Evolutionary conservation across 2,329 filamentous ascomycete species (phyloP).

Genomic region (Arthrinium puccinioides): DNA sequence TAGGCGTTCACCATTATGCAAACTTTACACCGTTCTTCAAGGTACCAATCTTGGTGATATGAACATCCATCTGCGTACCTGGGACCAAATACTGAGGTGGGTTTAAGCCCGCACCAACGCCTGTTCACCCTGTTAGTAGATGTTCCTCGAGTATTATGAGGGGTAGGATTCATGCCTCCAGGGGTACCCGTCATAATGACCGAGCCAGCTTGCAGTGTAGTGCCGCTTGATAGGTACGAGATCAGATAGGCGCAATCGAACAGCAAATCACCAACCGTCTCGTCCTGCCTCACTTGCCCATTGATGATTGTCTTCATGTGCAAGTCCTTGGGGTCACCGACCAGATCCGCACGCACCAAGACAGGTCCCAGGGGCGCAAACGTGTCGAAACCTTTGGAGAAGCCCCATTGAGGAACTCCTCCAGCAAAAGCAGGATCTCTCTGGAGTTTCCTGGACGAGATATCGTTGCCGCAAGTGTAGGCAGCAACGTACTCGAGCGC

Average conservation of each 20-base stretch:
- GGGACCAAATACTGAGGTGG: not conserved
- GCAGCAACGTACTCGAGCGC: slow-evolving; percentile 44
- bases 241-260: slow-evolving; percentile 32
- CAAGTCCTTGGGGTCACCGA: slow-evolving; percentile 35
- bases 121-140: no score
- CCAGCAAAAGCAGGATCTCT: slow-evolving; percentile 40
- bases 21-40: not conserved
- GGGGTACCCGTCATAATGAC: slow-evolving; percentile 41
- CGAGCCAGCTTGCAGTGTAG: slow-evolving; percentile 32
- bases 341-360: slow-evolving; percentile 32
- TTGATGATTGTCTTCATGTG: slow-evolving; percentile 38
- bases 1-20: no score
- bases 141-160: no score
- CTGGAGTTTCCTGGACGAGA: slow-evolving; percentile 45
- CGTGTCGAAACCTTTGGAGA: slow-evolving; percentile 50
- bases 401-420: slow-evolving; percentile 48
- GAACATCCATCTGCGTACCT: not conserved
- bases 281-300: slow-evolving; percentile 37
- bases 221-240: slow-evolving; percentile 30
- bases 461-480: slow-evolving; percentile 48
- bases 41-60: not conserved
- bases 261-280: slow-evolving; percentile 30
- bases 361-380: slow-evolving; percentile 45
- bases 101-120: not conserved
- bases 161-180: slow-evolving; percentile 26